Evolutionary conservation across 805 yeast species (phyloP).

Genomic region (Metschnikowia aberdeeniae): DNA sequence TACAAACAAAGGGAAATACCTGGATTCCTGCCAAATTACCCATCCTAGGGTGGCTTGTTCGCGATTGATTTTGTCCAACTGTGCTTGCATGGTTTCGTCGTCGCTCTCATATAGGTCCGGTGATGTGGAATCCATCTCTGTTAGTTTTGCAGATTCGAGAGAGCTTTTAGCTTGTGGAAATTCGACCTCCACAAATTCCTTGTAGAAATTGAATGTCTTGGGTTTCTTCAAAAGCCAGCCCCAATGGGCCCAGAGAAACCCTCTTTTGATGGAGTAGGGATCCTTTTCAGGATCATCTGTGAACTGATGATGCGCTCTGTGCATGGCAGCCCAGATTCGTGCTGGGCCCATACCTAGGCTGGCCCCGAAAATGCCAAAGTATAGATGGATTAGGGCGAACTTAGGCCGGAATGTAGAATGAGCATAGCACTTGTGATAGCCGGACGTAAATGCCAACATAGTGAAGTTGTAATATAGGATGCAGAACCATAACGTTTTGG

Average conservation of each 20-base stretch:
- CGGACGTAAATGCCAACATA: constrained; percentile 37
- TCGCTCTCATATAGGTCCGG: constrained; percentile 11
- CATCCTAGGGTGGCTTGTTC: constrained; percentile 19
- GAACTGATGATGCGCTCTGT: constrained; percentile 85
- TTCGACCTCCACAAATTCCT: constrained; percentile 35
- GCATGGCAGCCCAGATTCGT: constrained; percentile 77
- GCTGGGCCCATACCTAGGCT: constrained; percentile 76
- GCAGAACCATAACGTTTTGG: constrained; percentile 28
- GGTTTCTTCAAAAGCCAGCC: constrained; percentile 82
- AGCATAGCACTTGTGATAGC: constrained; percentile 42
- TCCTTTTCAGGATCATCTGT: constrained; percentile 82
- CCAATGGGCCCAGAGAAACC: constrained; percentile 76
- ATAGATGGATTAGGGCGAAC: constrained; percentile 35
- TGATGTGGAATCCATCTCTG: neutral
- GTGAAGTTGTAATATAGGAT: constrained; percentile 33
- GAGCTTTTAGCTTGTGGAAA: constrained; percentile 19
- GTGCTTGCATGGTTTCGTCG: constrained; percentile 5
- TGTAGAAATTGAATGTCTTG: constrained; percentile 28
- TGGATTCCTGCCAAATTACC: constrained; percentile 34
- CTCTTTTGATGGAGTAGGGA: constrained; percentile 80
- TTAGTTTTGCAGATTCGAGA: neutral
- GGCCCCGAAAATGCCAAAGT: constrained; percentile 59
- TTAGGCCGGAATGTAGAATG: constrained; percentile 35
- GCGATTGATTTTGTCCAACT: constrained; percentile 5
- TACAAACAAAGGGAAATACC: constrained; percentile 25